Evolutionary conservation across 2,329 filamentous ascomycete species (phyloP).

Genomic region (Botrytis byssoidea): DNA sequence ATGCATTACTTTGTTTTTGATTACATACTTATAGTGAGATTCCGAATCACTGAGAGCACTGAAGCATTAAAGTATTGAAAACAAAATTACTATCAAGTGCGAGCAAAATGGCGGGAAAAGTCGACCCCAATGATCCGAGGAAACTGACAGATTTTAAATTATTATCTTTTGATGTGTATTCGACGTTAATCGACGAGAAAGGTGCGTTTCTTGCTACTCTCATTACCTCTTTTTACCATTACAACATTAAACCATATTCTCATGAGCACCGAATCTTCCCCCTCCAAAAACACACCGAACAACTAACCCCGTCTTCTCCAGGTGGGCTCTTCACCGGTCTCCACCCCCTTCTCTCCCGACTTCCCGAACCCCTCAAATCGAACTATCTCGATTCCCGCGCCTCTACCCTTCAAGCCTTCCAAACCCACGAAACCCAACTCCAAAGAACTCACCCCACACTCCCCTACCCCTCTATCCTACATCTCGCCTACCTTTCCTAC

Average conservation of each 20-base stretch:
- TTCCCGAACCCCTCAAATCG: constrained; percentile 6
- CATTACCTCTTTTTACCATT: neutral
- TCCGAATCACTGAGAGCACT: neutral
- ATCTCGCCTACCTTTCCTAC: neutral
- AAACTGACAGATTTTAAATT: constrained; percentile 26
- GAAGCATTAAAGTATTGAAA: neutral
- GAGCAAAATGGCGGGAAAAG: constrained; percentile 17
- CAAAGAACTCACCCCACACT: constrained; percentile 47
- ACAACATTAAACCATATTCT: neutral
- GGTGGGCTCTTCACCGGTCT: constrained; percentile 22
- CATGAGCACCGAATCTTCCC: neutral
- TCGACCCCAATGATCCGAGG: constrained; percentile 17
- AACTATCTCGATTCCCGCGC: constrained; percentile 6
- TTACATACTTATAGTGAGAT: neutral
- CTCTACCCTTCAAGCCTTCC: constrained; percentile 21
- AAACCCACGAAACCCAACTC: constrained; percentile 17
- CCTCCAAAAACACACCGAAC: neutral
- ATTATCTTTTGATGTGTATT: constrained; percentile 28
- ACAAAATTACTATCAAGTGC: neutral
- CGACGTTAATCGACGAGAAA: constrained; percentile 26
- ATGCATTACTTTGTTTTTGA: neutral
- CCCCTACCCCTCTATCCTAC: neutral
- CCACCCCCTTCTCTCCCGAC: constrained; percentile 21
- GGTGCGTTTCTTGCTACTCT: neutral
- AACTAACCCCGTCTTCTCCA: neutral